Evolutionary conservation across 805 yeast genomes (phyloP), one percentile per base, ranked within the genome.

Genomic region (Myxozyma neotropica): DNA sequence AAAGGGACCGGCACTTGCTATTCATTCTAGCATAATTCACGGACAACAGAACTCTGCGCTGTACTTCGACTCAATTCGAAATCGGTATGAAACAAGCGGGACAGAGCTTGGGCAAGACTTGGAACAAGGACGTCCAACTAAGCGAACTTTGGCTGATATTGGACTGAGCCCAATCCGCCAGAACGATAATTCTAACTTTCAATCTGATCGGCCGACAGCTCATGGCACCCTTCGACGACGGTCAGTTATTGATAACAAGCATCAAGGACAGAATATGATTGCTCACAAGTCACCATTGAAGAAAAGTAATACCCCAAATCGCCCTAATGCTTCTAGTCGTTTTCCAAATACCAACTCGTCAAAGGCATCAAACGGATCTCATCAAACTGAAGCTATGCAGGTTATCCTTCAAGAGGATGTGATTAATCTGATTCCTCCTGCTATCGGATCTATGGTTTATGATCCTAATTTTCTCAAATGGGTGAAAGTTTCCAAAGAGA

Each of bases 401-500:
- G 65, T 61, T 8, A 63, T 60, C 26, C 53, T 36, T 24, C 59
- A 58, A 27, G 55, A 63, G 42, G 57, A 63, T n/a, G 63, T 53
- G 4, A 50, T 27, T 26, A 39, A 50, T 27, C 24, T 50, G 46
- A 50, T 50, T 26, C 54, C 54, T 6, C 46, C 45, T 27, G 54
- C 54, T 15, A 39, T 50, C 4, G 54, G 54, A 2, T 50, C 54
- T 23, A 52, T 52, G 55, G 49, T 42, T 4, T 52, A 38, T 54
- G 72, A 69, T 43, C 45, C 53, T 4, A 48, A 57, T 21, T 53
- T 62, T 27, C 52, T 53, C 40, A 48, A 59, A 15, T 69, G 72
- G 72, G 49, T 57, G 8, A 56, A 59, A 15, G 42, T 27, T 19
- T 24, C 27, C 1, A 49, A 45, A 23, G 40, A 17, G 17, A 35